Evolutionary conservation across 2,329 filamentous ascomycete species (phyloP).

Genomic region (Gaeumannomyces tritici): DNA sequence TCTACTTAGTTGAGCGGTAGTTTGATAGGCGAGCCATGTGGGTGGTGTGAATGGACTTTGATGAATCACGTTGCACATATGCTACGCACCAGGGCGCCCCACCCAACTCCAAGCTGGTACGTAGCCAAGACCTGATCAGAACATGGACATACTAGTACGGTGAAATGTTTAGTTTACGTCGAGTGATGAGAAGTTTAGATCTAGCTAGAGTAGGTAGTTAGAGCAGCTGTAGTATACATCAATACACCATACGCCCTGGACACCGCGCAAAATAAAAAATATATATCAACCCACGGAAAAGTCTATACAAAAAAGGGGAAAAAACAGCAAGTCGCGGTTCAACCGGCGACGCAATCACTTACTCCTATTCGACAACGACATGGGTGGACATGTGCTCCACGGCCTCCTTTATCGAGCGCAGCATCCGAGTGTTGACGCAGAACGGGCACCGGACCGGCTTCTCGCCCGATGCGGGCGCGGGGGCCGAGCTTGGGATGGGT

Average conservation of each 20-base stretch:
- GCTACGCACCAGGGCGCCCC: too few relatives aligned
- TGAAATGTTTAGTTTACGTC: too few relatives aligned
- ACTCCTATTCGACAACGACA: slow-evolving; percentile 38
- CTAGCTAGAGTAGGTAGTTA: too few relatives aligned
- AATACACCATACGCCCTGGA: too few relatives aligned
- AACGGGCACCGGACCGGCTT: slow-evolving; percentile 48
- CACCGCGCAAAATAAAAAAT: too few relatives aligned
- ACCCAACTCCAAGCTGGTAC: too few relatives aligned
- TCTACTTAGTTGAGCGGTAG: too few relatives aligned
- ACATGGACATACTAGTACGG: too few relatives aligned
- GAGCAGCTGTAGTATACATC: too few relatives aligned
- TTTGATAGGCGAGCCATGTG: neutral
- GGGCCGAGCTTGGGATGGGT: slow-evolving; percentile 39
- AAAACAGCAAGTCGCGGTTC: neutral
- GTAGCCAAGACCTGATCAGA: too few relatives aligned
- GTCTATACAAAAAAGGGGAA: neutral
- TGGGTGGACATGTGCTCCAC: slow-evolving; percentile 55
- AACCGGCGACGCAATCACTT: too few relatives aligned
- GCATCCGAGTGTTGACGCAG: slow-evolving; percentile 52
- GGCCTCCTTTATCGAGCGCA: slow-evolving; percentile 50
- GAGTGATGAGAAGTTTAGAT: too few relatives aligned
- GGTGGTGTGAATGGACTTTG: neutral
- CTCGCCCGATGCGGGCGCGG: slow-evolving; percentile 20
- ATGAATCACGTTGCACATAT: neutral
- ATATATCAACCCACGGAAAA: neutral